phyloP scores from a whole-genome alignment of 2,329 filamentous ascomycete genomes.

The Phaeosphaeria sp. region DNA sequence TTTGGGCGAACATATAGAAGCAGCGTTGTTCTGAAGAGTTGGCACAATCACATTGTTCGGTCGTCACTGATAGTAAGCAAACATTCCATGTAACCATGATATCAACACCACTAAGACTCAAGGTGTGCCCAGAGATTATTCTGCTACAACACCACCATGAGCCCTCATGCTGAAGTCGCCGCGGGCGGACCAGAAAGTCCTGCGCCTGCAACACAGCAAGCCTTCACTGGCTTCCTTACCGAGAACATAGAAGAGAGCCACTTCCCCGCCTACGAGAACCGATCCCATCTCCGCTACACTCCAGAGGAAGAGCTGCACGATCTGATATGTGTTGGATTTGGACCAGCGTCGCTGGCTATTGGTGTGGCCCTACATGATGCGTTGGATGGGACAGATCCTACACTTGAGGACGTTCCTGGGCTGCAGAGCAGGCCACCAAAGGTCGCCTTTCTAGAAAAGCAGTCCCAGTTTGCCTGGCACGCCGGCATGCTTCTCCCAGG shows the following conservation, averaged over 20 bases:
- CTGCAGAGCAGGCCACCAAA: constrained; percentile 62
- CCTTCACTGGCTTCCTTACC: constrained; percentile 36
- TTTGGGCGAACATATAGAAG: background rate
- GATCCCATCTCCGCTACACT: constrained; percentile 60
- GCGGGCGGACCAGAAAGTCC: constrained; percentile 20
- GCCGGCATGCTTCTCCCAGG: constrained; percentile 93
- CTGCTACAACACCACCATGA: constrained; percentile 28
- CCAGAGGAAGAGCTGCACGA: constrained; percentile 74
- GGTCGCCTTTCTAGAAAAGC: constrained; percentile 87
- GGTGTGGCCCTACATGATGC: constrained; percentile 87
- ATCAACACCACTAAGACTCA: constrained; percentile 7
- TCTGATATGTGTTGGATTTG: constrained; percentile 89
- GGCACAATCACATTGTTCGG: background rate
- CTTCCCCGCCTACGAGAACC: constrained; percentile 37
- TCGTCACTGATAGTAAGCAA: constrained; percentile 6
- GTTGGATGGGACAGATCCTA: constrained; percentile 49
- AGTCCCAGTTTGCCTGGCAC: constrained; percentile 86
- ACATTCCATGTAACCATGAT: background rate
- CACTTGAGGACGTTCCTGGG: constrained; percentile 38
- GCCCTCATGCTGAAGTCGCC: constrained; percentile 42
- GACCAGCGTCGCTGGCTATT: constrained; percentile 87
- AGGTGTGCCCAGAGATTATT: background rate
- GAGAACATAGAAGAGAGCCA: constrained; percentile 36
- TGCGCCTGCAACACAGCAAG: constrained; percentile 31
- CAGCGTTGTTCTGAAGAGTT: constrained; percentile 3